Evolutionary conservation across 2,329 filamentous ascomycete genomes (phyloP), one percentile per base, ranked within the genome.

Genomic region (Lachnellula cervina): DNA sequence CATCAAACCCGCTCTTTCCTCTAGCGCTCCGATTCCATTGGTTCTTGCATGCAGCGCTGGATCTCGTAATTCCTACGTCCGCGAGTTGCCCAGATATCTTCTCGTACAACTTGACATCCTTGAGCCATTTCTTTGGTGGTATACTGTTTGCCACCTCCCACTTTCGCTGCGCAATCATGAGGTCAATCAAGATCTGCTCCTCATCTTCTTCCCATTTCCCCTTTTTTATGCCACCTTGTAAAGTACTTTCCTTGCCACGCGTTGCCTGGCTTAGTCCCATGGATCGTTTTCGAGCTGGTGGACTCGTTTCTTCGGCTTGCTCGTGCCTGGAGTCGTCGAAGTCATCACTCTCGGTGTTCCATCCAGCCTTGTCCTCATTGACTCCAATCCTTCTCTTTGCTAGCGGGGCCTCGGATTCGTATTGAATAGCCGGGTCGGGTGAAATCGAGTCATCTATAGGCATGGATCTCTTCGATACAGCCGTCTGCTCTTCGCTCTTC

Each of bases 21-120:
- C 58, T 42, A 8, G 57, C 58, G 11, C 50, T 38, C 3, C 62
- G 48, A 8, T 51, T 52, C 62, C 62, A 64, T 19, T 51, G 52
- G 28, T 59, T 60, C 45, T 64, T 64, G 46, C 54, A 57, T 16
- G 58, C 60, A 25, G 23, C 17, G 9, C 16, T 2, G 23, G 13
- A 42, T 51, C 47, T 45, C 5, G 50, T 4, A 11, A 47, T 51
- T 11, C 55, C 51, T 34, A n/a, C 16, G 21, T 44, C 25, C 28
- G 28, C 23, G 13, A 52, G 50, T 23, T 45, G 25, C n/a, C 25
- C 5, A 43, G 43, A 46, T 19, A 52, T 42, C 5, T 28, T 40
- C 2, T 14, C 19, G n/a, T 42, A 51, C 9, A 51, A 32, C 38
- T 43, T 51, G 8, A 25, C 49, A 28, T 51, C 49, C 13, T 42